These are phyloP conservation scores for Acanthamoeba triangularis DNA, from an alignment of 208 protist species.

Conservation along the genomic window DNA sequence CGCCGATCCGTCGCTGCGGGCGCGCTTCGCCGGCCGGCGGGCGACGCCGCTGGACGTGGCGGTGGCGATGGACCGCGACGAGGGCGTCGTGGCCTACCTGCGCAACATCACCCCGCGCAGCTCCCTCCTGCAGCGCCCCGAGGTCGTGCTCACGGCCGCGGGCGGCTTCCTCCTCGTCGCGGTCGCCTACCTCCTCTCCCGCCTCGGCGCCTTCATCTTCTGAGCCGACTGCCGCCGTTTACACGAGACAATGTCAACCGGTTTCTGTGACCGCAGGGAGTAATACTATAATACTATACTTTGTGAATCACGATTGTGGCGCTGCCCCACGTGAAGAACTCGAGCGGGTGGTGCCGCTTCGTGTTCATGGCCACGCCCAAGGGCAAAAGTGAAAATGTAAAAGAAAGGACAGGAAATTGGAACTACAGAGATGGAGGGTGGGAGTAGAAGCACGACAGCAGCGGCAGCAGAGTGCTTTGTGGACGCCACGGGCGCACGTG, in stretches of 20 bases:
- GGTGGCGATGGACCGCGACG: constrained; percentile 11
- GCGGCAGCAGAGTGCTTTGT: background rate
- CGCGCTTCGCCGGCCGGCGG: background rate
- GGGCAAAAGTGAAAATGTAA: too few species aligned
- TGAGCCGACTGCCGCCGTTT: too few species aligned
- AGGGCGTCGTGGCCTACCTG: constrained; percentile 6
- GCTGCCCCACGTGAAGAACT: too few species aligned
- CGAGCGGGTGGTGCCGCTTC: too few species aligned
- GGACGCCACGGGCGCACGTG: background rate
- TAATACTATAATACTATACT: too few species aligned
- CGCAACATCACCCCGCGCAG: background rate
- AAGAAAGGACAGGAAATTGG: too few species aligned
- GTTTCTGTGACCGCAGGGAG: too few species aligned
- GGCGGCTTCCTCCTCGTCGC: background rate
- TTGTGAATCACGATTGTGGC: too few species aligned
- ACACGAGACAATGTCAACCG: too few species aligned
- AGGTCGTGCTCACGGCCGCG: background rate
- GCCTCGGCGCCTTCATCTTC: background rate
- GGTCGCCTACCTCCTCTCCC: constrained; percentile 3
- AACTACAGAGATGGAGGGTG: too few species aligned
- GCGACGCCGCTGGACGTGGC: constrained; percentile 13
- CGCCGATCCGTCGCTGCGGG: background rate
- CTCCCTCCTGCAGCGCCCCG: background rate
- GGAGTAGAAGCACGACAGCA: too few species aligned
- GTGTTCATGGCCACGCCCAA: too few species aligned